Percentiles rank a stretch among this genome's conserved stretches.
Evolutionary conservation across 768 basidiomycete species (phyloP).

Genomic region (Suillus plorans): DNA sequence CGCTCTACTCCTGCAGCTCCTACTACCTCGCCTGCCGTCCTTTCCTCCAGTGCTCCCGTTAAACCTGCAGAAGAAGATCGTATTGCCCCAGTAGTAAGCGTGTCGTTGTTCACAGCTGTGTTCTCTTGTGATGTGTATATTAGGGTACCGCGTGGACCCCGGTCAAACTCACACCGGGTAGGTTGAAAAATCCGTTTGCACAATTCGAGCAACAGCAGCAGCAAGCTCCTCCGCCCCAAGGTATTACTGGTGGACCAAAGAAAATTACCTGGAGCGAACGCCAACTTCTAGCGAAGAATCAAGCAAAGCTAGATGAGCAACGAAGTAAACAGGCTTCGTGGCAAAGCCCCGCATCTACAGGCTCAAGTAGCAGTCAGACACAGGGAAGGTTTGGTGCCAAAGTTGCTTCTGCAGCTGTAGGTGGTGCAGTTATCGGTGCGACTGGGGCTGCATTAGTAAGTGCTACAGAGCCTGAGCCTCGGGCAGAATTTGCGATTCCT

Average conservation of each 20-base stretch:
- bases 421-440: constrained; percentile 32
- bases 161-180: constrained; percentile 84
- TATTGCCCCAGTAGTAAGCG: constrained; percentile 68
- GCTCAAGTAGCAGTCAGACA: constrained; percentile 37
- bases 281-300: constrained; percentile 88
- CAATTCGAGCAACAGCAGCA: constrained; percentile 50
- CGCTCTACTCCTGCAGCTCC: constrained; percentile 29
- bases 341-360: constrained; percentile 36
- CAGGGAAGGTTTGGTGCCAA: constrained; percentile 37
- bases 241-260: constrained; percentile 43
- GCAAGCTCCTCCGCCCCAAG: constrained; percentile 28
- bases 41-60: constrained; percentile 49
- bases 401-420: constrained; percentile 29
- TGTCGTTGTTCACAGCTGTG: neutral
- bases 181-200: constrained; percentile 81
- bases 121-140: neutral
- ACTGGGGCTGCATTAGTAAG: constrained; percentile 24
- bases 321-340: constrained; percentile 58
- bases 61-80: constrained; percentile 80
- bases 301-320: constrained; percentile 74
- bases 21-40: constrained; percentile 36
- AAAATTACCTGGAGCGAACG: constrained; percentile 94
- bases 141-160: constrained; percentile 85
- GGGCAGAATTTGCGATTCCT: constrained; percentile 27
- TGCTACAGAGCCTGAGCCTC: constrained; percentile 26